These are phyloP conservation scores for Jimgerdemannia lactiflua DNA, from an alignment of 192 early-diverging fungal species.

Conservation along the genomic window DNA sequence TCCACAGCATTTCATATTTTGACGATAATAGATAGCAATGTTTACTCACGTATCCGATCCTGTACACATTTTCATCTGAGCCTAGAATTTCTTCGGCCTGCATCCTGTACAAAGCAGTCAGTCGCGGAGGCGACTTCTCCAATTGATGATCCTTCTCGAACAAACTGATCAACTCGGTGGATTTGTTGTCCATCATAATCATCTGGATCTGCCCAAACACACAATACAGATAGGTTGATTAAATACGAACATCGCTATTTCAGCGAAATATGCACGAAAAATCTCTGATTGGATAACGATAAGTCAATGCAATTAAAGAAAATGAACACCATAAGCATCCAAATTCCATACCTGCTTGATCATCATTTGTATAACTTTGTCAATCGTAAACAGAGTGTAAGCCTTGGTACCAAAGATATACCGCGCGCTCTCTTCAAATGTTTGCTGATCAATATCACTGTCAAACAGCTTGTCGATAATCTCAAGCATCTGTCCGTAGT, in stretches of 20 bases:
- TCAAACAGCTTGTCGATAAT: constrained; percentile 75
- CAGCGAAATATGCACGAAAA: constrained; percentile 3
- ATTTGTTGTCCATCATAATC: constrained; percentile 42
- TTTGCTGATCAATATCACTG: constrained; percentile 72
- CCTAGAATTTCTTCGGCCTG: constrained; percentile 8
- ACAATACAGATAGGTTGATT: too few relatives aligned
- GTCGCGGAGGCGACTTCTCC: not conserved
- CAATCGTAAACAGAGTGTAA: constrained; percentile 85
- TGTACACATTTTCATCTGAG: constrained; percentile 29
- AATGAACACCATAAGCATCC: too few relatives aligned
- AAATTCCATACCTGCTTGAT: constrained; percentile 78
- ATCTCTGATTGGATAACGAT: not conserved
- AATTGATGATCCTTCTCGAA: constrained; percentile 44
- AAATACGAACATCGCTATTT: constrained; percentile 9
- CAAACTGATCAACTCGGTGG: constrained; percentile 58
- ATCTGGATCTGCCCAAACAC: not conserved
- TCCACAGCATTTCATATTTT: too few relatives aligned
- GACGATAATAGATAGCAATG: too few relatives aligned
- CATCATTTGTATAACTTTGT: constrained; percentile 79
- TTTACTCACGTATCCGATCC: constrained; percentile 25
- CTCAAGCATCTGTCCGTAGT: constrained; percentile 75
- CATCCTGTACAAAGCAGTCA: not conserved
- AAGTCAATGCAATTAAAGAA: not conserved
- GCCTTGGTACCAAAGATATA: constrained; percentile 88
- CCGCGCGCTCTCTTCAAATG: constrained; percentile 87